Conservation (phyloP, 2,329 filamentous ascomycete genomes). For the Alternaria arborescens region DNA sequence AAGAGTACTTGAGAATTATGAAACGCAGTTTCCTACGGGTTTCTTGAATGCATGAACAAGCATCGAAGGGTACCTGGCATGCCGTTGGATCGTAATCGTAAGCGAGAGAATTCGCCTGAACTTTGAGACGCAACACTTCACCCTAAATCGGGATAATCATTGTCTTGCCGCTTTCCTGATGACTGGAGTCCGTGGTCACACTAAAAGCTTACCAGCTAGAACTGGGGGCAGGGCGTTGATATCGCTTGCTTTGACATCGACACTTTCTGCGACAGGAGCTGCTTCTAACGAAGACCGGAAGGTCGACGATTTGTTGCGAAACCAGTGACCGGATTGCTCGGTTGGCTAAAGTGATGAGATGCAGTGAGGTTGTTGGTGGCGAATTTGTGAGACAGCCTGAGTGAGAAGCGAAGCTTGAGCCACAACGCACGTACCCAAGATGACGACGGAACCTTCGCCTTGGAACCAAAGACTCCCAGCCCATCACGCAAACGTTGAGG, state of each 20-base stretch:
- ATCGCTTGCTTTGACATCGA: neutral
- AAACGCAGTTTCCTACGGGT: constrained; percentile 9
- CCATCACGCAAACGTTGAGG: neutral
- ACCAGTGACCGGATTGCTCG: neutral
- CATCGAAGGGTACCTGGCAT: constrained; percentile 1
- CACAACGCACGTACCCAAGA: neutral
- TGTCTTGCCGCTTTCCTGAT: neutral
- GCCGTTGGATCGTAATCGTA: neutral
- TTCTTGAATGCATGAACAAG: constrained; percentile 6
- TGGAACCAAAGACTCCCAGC: neutral
- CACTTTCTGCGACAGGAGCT: neutral
- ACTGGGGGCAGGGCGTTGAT: neutral
- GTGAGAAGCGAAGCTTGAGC: constrained; percentile 10
- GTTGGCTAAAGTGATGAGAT: constrained; percentile 10
- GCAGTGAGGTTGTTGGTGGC: constrained; percentile 1
- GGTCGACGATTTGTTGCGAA: neutral
- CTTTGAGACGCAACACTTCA: neutral
- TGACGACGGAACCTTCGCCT: neutral
- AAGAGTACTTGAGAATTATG: neutral
- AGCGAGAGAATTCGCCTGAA: neutral
- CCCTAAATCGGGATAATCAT: neutral
- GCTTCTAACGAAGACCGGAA: neutral
- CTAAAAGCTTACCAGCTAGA: neutral
- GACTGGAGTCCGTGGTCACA: neutral
- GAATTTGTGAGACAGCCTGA: constrained; percentile 16